These are phyloP conservation scores for Pelargonium nanum DNA, from an alignment of 345 rosid species.

Conservation along the genomic window DNA sequence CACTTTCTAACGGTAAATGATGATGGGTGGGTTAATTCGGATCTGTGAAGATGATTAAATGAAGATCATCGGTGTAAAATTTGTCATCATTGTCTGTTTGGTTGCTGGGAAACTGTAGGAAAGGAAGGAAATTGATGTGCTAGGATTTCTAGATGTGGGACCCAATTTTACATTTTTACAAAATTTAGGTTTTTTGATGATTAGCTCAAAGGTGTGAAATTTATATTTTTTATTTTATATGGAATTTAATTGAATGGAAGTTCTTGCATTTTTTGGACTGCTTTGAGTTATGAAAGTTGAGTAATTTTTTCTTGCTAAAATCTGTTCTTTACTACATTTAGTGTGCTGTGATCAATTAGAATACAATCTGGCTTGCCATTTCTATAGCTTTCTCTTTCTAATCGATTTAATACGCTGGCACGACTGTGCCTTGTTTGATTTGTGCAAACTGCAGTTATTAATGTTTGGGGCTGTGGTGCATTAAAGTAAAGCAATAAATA, in stretches of 20 bases:
- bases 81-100: not conserved
- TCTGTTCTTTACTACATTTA: no score
- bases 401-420: not conserved
- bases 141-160: not conserved
- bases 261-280: not conserved
- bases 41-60: not conserved
- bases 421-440: no score
- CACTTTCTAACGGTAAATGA: not conserved
- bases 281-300: not conserved
- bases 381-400: not conserved
- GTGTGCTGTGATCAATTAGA: not conserved
- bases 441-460: not conserved
- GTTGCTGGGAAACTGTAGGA: not conserved
- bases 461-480: not conserved
- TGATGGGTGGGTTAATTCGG: not conserved
- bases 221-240: no score
- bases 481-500: slow-evolving; percentile 1
- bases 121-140: not conserved
- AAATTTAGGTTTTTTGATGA: not conserved
- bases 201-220: not conserved
- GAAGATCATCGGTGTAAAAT: not conserved
- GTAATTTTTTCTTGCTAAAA: not conserved
- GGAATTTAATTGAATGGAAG: not conserved
- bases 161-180: not conserved
- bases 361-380: not conserved